phyloP scores from a whole-genome alignment of 2,329 filamentous ascomycete genomes.

The Monilinia laxa region DNA sequence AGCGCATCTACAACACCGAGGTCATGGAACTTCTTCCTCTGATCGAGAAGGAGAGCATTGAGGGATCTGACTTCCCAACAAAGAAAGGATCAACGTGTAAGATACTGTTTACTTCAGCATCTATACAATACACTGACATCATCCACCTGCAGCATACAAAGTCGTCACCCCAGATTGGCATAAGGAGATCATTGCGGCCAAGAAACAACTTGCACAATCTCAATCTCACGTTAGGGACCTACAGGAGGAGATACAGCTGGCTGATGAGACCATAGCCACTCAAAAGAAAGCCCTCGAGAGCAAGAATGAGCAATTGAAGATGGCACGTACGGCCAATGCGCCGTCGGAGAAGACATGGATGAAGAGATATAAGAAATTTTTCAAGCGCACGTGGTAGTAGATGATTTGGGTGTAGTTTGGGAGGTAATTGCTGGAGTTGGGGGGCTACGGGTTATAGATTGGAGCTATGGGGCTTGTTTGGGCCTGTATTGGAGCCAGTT shows the following conservation, averaged over 20 bases:
- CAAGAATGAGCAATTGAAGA: not conserved
- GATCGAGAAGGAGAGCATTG: not conserved
- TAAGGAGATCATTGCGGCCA: not conserved
- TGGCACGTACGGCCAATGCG: not conserved
- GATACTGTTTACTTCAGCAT: too few relatives aligned
- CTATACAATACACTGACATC: not conserved
- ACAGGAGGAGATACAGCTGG: not conserved
- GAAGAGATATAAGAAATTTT: constrained; percentile 3
- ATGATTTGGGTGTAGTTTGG: not conserved
- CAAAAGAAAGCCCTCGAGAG: not conserved
- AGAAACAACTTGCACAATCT: not conserved
- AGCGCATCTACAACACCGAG: not conserved
- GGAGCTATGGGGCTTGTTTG: not conserved
- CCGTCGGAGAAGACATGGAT: not conserved
- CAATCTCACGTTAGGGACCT: not conserved
- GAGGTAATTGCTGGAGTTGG: too few relatives aligned
- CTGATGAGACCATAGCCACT: not conserved
- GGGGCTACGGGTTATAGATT: not conserved
- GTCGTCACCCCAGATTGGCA: not conserved
- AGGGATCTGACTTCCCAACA: constrained; percentile 4
- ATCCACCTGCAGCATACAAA: not conserved
- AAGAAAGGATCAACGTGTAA: not conserved
- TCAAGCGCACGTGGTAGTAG: not conserved
- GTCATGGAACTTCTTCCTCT: not conserved
- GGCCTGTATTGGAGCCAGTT: not conserved